A percentile compares a stretch with the other conserved stretches of the same genome.
phyloP scores from a whole-genome alignment of 2,329 filamentous ascomycete genomes.

The Aspergillus thermomutatus region DNA sequence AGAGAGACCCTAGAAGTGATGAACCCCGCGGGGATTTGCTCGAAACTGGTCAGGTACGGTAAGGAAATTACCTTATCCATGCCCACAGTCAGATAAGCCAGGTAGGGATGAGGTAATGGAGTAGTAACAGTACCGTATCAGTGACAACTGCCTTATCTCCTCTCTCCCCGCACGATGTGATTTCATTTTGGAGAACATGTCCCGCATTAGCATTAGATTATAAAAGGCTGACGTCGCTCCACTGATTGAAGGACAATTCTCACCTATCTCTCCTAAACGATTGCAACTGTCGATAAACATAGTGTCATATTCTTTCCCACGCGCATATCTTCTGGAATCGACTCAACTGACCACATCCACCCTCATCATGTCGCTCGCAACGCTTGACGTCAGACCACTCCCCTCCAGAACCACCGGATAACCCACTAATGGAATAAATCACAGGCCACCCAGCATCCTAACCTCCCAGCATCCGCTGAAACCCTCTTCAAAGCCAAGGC shows the following conservation, averaged over 20 bases:
- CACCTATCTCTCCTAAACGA: background rate
- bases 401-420: background rate
- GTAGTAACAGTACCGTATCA: background rate
- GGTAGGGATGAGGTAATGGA: background rate
- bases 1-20: background rate
- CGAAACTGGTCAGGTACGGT: background rate
- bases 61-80: background rate
- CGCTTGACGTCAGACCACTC: background rate
- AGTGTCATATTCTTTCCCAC: background rate
- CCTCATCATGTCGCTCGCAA: background rate
- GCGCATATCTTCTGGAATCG: background rate
- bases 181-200: background rate
- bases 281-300: background rate
- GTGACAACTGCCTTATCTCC: background rate
- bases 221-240: background rate
- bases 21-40: background rate
- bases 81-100: background rate
- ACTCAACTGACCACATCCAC: background rate
- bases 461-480: slow-evolving; percentile 67
- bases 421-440: slow-evolving; percentile 4
- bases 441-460: slow-evolving; percentile 42
- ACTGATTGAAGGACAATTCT: background rate
- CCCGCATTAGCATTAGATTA: background rate
- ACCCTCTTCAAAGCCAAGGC: slow-evolving; percentile 82
- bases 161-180: background rate